A percentile compares a stretch with the other conserved stretches of the same genome.
These are phyloP conservation scores for Botrytis galanthina DNA, from an alignment of 2,329 filamentous ascomycete genomes.

Conservation along the genomic window DNA sequence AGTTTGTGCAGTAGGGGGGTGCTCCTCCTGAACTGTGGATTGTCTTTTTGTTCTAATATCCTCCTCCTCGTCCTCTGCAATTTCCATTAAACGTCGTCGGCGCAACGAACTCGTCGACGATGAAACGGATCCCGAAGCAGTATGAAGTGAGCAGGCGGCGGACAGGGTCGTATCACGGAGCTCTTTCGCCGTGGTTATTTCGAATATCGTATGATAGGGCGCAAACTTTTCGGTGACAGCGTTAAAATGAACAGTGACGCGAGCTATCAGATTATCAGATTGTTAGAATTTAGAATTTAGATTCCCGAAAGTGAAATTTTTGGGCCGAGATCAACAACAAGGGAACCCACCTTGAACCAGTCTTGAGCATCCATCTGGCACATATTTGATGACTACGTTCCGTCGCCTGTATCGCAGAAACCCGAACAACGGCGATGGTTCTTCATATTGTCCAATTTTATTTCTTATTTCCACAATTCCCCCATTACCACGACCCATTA, in stretches of 20 bases:
- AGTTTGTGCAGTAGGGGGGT: conserved; percentile 33
- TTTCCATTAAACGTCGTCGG: conserved; percentile 78
- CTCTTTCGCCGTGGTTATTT: conserved; percentile 71
- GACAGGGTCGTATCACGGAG: conserved; percentile 86
- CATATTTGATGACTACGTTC: conserved; percentile 88
- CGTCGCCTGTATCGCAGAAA: conserved; percentile 85
- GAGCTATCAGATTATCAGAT: conserved; percentile 54
- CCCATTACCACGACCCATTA: conserved; percentile 73
- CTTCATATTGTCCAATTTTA: conserved; percentile 73
- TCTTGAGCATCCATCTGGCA: conserved; percentile 86
- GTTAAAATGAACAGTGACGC: conserved; percentile 72
- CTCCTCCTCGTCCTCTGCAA: conserved; percentile 82
- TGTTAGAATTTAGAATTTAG: conserved; percentile 10
- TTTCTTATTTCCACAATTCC: conserved; percentile 82
- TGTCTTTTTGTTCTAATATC: conserved; percentile 58
- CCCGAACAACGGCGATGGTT: conserved; percentile 85
- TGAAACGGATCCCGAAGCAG: conserved; percentile 79
- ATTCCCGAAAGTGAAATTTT: conserved; percentile 28
- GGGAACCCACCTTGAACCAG: conserved; percentile 76
- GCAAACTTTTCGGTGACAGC: conserved; percentile 70
- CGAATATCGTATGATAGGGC: conserved; percentile 82
- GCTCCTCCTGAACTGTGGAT: conserved; percentile 51
- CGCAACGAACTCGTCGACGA: conserved; percentile 81
- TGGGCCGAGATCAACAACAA: conserved; percentile 29
- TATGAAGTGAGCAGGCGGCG: conserved; percentile 83